Percentiles rank a stretch among this genome's conserved stretches.
These are phyloP conservation scores for Camellia oleifera DNA, from an alignment of 179 eudicot species.

Conservation along the genomic window DNA sequence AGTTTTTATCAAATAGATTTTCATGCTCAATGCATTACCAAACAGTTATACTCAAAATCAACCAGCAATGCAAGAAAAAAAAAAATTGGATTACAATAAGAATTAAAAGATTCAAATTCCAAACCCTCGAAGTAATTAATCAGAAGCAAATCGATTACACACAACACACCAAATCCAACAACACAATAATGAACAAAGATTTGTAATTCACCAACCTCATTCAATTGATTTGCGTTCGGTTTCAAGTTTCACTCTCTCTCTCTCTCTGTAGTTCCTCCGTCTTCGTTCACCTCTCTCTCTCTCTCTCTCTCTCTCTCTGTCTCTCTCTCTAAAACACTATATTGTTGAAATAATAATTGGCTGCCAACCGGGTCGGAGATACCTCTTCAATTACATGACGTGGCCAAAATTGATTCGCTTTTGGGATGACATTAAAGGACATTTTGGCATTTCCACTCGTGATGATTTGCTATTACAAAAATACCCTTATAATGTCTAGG, in stretches of 20 bases:
- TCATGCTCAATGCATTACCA: not conserved
- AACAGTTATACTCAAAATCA: not conserved
- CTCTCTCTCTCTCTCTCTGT: not conserved
- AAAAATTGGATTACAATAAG: not conserved
- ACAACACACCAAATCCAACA: not conserved
- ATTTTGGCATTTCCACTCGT: too few relatives aligned
- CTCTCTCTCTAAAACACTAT: too few relatives aligned
- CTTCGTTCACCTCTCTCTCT: not conserved
- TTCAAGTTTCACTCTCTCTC: not conserved
- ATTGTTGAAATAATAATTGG: not conserved
- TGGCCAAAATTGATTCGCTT: too few relatives aligned
- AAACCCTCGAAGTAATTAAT: not conserved
- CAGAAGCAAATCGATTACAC: not conserved
- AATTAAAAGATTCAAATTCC: not conserved
- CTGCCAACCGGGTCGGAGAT: not conserved
- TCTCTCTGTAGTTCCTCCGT: not conserved
- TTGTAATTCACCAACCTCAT: not conserved
- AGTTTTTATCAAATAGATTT: too few relatives aligned
- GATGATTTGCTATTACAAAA: too few relatives aligned
- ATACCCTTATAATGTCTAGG: too few relatives aligned
- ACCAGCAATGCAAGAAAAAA: not conserved
- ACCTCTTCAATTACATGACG: too few relatives aligned
- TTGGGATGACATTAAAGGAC: too few relatives aligned
- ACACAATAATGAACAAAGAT: not conserved
- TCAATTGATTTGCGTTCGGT: not conserved